These are phyloP conservation scores for Colletotrichum liriopes DNA, from an alignment of 2,329 filamentous ascomycete genomes.

Conservation along the genomic window DNA sequence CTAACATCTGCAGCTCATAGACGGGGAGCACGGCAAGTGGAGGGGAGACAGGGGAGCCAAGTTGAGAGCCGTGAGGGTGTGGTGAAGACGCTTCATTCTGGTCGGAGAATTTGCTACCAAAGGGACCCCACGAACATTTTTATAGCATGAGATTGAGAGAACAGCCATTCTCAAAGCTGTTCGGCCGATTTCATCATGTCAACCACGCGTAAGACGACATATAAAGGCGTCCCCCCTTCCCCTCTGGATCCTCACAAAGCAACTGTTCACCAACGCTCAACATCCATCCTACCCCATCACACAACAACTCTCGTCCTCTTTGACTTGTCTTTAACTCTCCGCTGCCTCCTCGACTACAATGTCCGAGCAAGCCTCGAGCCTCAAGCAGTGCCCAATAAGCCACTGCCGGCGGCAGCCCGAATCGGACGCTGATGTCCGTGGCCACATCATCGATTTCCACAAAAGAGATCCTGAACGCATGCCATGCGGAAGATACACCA, in stretches of 20 bases:
- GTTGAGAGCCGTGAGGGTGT: neutral
- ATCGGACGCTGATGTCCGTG: neutral
- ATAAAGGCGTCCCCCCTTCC: neutral
- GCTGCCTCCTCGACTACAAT: neutral
- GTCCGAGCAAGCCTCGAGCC: neutral
- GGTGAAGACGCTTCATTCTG: neutral
- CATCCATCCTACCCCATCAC: neutral
- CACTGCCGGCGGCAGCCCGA: neutral
- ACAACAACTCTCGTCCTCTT: neutral
- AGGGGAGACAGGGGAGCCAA: too few relatives aligned
- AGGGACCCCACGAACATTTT: neutral
- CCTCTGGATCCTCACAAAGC: neutral
- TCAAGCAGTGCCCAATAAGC: neutral
- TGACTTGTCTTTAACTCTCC: fast-evolving
- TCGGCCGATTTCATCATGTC: neutral
- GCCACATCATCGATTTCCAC: neutral
- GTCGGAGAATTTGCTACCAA: neutral
- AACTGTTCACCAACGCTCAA: neutral
- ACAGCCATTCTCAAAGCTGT: neutral
- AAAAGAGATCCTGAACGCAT: neutral
- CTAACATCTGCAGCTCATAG: neutral
- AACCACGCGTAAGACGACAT: neutral
- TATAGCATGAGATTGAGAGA: neutral
- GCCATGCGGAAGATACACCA: neutral
- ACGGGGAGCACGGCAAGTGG: neutral